phyloP scores from a whole-genome alignment of 1,284 basidiomycete species.

The Tilletia horrida region DNA sequence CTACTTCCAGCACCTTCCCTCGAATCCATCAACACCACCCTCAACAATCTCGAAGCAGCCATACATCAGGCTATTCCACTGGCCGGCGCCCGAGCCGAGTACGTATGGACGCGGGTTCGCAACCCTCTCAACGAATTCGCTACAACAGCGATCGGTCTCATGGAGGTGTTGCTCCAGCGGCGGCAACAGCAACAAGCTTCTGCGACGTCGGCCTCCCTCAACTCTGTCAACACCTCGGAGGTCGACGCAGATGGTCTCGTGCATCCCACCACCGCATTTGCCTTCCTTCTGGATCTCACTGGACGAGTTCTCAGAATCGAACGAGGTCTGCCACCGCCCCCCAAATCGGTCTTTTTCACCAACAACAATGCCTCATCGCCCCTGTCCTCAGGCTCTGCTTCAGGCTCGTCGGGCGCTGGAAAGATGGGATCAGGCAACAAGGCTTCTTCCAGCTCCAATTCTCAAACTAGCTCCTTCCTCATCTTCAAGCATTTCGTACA shows the following conservation, averaged over 20 bases:
- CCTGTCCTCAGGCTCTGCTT: conserved; percentile 21
- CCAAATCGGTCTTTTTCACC: conserved; percentile 32
- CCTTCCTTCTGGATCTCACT: conserved; percentile 41
- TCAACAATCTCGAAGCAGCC: conserved; percentile 22
- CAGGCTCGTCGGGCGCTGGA: not conserved
- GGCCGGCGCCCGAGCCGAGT: conserved; percentile 36
- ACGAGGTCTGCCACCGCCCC: conserved; percentile 33
- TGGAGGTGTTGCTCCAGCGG: conserved; percentile 26
- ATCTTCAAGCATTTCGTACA: conserved; percentile 7
- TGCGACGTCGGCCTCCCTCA: not conserved
- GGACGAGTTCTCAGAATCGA: conserved; percentile 40
- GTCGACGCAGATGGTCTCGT: conserved; percentile 29
- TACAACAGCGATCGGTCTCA: conserved; percentile 34
- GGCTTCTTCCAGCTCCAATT: conserved; percentile 21
- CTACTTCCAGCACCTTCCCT: conserved; percentile 43
- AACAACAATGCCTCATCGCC: conserved; percentile 22
- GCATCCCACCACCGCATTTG: conserved; percentile 44
- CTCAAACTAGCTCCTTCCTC: conserved; percentile 25
- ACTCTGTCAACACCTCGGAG: conserved; percentile 18
- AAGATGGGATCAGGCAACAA: not conserved
- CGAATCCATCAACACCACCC: conserved; percentile 22
- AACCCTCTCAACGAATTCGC: conserved; percentile 38
- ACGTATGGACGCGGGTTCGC: conserved; percentile 44
- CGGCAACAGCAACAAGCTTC: not conserved
- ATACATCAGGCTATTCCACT: conserved; percentile 35